Base-by-base conservation (phyloP, 2,329 filamentous ascomycete species). In the Lachnellula suecica region DNA sequence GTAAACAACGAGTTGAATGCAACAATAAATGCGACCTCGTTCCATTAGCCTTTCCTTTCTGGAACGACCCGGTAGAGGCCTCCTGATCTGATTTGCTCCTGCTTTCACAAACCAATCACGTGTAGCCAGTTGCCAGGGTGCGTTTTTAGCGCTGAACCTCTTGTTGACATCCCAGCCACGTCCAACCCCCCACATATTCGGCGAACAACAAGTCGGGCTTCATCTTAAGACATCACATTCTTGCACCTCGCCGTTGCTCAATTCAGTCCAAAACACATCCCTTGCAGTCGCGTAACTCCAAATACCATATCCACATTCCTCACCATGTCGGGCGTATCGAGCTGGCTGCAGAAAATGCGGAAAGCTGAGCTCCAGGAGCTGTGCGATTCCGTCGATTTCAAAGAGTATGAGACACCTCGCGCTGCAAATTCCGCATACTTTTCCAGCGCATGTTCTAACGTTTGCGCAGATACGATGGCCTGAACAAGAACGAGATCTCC, bases 401-500 rank as follows among this genome's bases (percentile, higher is more conserved):
- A 82, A 67, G 81, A 88, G 91, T 95, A 83, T 46, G 52, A 66
- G 85, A 81, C 50, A 56, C 49, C 47, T 17, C 35, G 47, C 42
- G 24, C 23, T 24, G 29, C 47, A 56, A 50, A 45, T 49, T 29
- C 46, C 47, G 35, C 40, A 48, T 45, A 47, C 31, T 31, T 17
- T 17, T 49, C 20, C 24, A 37, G 42, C 41, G 49, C 20, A 58
- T 47, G 24, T 38, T 43, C 45, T 59, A 49, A 65, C 51, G 57
- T 56, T 46, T 47, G 20, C 59, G 59, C 66, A 92, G 88, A 66
- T 85, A 82, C 66, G 84, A 89, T 60, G 76, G 79, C 51, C 74
- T 87, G 59, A 88, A 87, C 70, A 96, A 96, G 73, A 76, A 79
- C 59, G 91, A 96, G 44, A 82, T 97, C 54, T 89, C 93, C 66